A percentile compares a stretch with the other conserved stretches of the same genome.
These are phyloP conservation scores for Leptodermis oblonga DNA, from an alignment of 257 asterid species.

Conservation along the genomic window DNA sequence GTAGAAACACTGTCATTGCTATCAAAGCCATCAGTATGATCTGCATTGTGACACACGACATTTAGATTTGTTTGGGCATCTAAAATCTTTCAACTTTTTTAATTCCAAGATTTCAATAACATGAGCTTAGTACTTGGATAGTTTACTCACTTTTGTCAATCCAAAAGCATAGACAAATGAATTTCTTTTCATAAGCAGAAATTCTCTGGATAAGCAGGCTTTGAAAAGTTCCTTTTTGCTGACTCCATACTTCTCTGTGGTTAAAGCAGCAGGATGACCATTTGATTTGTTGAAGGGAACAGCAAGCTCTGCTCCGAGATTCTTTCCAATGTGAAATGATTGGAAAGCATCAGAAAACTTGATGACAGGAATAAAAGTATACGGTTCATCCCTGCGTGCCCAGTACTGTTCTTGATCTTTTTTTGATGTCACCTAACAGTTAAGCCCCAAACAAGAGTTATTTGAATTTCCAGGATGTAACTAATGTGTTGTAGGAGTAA, in stretches of 20 bases:
- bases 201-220: constrained; percentile 21
- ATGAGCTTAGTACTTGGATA: background rate
- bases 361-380: constrained; percentile 5
- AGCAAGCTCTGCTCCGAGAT: constrained; percentile 14
- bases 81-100: background rate
- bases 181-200: constrained; percentile 24
- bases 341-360: constrained; percentile 18
- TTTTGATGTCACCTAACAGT: constrained; percentile 22
- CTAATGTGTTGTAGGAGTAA: background rate
- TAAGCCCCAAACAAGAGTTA: background rate
- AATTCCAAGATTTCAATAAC: background rate
- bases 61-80: background rate
- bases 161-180: constrained; percentile 17
- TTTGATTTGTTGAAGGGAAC: constrained; percentile 20
- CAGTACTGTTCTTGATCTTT: constrained; percentile 27
- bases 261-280: constrained; percentile 16
- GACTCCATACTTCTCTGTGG: constrained; percentile 18
- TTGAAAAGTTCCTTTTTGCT: constrained; percentile 20
- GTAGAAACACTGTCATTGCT: constrained; percentile 76
- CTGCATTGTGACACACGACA: constrained; percentile 34
- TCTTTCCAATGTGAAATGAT: constrained; percentile 17
- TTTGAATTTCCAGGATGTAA: background rate
- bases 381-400: constrained; percentile 16
- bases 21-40: constrained; percentile 52
- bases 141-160: constrained; percentile 21